These are phyloP conservation scores for Botrytis sinoallii DNA, from an alignment of 2,329 filamentous ascomycete genomes.

Conservation along the genomic window DNA sequence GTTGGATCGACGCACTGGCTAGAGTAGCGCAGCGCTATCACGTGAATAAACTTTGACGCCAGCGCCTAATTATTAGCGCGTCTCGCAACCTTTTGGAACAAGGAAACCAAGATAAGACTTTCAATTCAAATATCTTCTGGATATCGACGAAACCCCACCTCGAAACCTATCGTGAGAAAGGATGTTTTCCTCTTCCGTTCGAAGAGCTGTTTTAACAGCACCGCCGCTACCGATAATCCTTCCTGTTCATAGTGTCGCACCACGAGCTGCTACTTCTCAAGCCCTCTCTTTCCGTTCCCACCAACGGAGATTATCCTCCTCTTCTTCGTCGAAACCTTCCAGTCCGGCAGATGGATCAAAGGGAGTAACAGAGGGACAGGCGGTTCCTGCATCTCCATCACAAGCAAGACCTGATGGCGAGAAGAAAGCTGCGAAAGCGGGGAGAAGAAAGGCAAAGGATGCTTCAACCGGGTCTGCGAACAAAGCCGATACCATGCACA, in stretches of 20 bases:
- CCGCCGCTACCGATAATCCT: slow-evolving; percentile 32
- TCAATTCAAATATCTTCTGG: slow-evolving; percentile 8
- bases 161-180: slow-evolving; percentile 25
- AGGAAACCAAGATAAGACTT: slow-evolving; percentile 19
- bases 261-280: slow-evolving; percentile 31
- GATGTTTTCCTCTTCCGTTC: slow-evolving; percentile 39
- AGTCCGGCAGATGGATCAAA: slow-evolving; percentile 39
- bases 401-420: slow-evolving; percentile 28
- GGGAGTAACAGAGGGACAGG: slow-evolving; percentile 28
- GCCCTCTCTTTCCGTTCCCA: slow-evolving; percentile 33
- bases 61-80: slow-evolving; percentile 9
- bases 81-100: slow-evolving; percentile 10
- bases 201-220: slow-evolving; percentile 33
- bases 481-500: slow-evolving; percentile 48
- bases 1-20: not conserved
- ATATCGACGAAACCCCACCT: slow-evolving; percentile 3
- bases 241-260: slow-evolving; percentile 30
- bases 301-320: slow-evolving; percentile 39
- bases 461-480: slow-evolving; percentile 38
- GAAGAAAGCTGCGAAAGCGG: slow-evolving; percentile 44
- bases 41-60: not conserved
- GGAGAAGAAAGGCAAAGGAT: slow-evolving; percentile 57
- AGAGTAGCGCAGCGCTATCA: not conserved
- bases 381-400: slow-evolving; percentile 29
- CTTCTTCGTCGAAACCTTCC: slow-evolving; percentile 41